Percentiles rank a stretch among this genome's conserved stretches.
Conservation (phyloP, 768 basidiomycete genomes). For the Amanita rubescens region DNA sequence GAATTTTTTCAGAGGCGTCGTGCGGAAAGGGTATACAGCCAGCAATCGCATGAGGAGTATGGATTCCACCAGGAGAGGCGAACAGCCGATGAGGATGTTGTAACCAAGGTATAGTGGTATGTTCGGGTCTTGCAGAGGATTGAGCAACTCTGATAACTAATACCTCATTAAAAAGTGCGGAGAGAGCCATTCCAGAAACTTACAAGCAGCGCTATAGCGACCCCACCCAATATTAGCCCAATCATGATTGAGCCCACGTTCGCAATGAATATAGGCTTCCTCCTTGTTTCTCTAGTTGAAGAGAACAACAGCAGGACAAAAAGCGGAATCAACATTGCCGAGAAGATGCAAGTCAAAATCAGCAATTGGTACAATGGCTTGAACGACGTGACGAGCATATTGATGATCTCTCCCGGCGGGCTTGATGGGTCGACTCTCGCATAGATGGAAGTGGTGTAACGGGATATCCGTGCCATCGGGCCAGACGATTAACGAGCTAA, state of each 20-base stretch:
- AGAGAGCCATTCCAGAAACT: slow-evolving; percentile 5
- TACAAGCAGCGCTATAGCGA: slow-evolving; percentile 5
- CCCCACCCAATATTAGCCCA: slow-evolving; percentile 9
- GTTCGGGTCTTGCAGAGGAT: neutral
- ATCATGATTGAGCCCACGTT: slow-evolving; percentile 16
- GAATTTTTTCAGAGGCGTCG: slow-evolving; percentile 5
- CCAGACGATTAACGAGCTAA: too few relatives aligned
- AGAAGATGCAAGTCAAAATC: slow-evolving; percentile 4
- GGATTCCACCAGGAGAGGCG: slow-evolving; percentile 17
- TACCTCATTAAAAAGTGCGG: neutral
- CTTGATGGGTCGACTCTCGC: too few relatives aligned
- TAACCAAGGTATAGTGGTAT: slow-evolving; percentile 4
- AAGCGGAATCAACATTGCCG: slow-evolving; percentile 10
- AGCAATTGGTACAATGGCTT: slow-evolving; percentile 1
- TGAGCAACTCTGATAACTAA: neutral
- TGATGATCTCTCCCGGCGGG: neutral
- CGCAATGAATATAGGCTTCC: slow-evolving; percentile 15
- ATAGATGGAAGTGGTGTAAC: neutral
- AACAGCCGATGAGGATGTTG: slow-evolving; percentile 6
- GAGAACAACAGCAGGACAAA: slow-evolving; percentile 16
- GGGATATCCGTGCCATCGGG: neutral
- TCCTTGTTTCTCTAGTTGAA: slow-evolving; percentile 13
- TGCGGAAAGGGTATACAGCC: slow-evolving; percentile 15
- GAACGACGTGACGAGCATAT: neutral
- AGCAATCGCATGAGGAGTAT: slow-evolving; percentile 16